Evolutionary conservation across 805 yeast species (phyloP).

Genomic region (Myxozyma geophila): DNA sequence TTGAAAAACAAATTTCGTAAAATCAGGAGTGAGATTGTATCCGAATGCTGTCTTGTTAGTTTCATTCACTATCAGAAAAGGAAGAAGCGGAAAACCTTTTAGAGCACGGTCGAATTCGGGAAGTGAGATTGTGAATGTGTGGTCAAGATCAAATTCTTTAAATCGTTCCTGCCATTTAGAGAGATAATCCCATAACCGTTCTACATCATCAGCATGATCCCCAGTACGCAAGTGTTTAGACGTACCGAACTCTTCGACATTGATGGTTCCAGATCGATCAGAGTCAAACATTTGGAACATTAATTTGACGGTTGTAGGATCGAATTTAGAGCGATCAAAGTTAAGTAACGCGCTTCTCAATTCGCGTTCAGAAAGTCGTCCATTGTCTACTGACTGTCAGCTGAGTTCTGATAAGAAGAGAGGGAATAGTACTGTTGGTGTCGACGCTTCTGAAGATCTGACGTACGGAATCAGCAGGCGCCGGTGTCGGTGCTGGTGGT

Average conservation of each 20-base stretch:
- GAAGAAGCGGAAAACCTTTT: conserved; percentile 40
- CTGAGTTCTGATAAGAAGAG: no score
- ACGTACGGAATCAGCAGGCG: conserved; percentile 18
- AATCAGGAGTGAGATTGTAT: conserved; percentile 60
- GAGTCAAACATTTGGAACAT: conserved; percentile 51
- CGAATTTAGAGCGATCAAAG: conserved; percentile 66
- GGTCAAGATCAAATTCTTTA: conserved; percentile 62
- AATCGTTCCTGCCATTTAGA: conserved; percentile 69
- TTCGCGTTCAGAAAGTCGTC: conserved; percentile 57
- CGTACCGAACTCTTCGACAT: conserved; percentile 59
- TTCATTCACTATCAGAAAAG: conserved; percentile 1
- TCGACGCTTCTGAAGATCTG: conserved; percentile 40
- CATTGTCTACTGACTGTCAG: conserved; percentile 17
- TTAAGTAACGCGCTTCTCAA: conserved; percentile 62
- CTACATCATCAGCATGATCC: not conserved
- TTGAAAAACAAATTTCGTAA: conserved; percentile 62
- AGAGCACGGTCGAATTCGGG: conserved; percentile 67
- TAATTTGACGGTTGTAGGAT: conserved; percentile 60
- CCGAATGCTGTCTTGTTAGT: conserved; percentile 58
- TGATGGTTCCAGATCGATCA: conserved; percentile 48
- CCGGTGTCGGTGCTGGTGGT: conserved; percentile 23
- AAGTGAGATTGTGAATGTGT: conserved; percentile 63
- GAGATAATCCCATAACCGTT: conserved; percentile 67
- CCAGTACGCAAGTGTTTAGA: conserved; percentile 31
- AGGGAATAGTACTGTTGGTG: conserved; percentile 10